These are phyloP conservation scores for Magnolia kwangsiensis DNA, from an alignment of 164 flowering plant genomes.

Conservation along the genomic window DNA sequence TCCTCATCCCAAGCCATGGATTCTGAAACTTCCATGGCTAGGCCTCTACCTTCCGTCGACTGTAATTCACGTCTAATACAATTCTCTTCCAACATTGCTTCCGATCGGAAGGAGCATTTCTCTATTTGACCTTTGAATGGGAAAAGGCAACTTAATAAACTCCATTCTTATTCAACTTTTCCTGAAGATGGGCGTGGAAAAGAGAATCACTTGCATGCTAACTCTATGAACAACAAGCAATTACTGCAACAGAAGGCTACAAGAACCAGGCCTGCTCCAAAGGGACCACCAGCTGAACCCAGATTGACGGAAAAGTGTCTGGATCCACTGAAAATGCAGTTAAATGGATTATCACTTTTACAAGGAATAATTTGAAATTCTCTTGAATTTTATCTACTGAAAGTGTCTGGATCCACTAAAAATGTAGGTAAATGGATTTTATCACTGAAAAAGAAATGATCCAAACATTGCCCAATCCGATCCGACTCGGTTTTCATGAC, in stretches of 20 bases:
- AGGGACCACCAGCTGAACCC: conserved; percentile 28
- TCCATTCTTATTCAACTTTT: conserved; percentile 12
- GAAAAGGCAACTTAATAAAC: conserved; percentile 15
- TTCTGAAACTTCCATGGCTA: conserved; percentile 16
- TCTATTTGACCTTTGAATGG: conserved; percentile 5
- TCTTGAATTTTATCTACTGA: background rate
- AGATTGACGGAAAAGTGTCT: conserved; percentile 32
- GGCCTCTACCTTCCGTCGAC: conserved; percentile 17
- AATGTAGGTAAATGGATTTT: too few species aligned
- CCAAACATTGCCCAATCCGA: too few species aligned
- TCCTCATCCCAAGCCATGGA: conserved; percentile 18
- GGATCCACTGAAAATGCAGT: conserved; percentile 44
- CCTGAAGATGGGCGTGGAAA: conserved; percentile 49
- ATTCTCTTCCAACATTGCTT: conserved; percentile 5
- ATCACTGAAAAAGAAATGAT: too few species aligned
- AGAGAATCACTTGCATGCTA: conserved; percentile 38
- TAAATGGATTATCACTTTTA: conserved; percentile 3
- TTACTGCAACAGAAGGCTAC: conserved; percentile 18
- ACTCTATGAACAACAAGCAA: conserved; percentile 33
- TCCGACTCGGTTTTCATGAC: too few species aligned
- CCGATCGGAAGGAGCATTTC: conserved; percentile 12
- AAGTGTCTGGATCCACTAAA: too few species aligned
- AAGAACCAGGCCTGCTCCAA: conserved; percentile 29
- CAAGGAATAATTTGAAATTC: background rate
- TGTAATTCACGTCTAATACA: conserved; percentile 23